A percentile compares a stretch with the other conserved stretches of the same genome.
Conservation (phyloP, 768 basidiomycete species). For the Rhodotorula toruloides region DNA sequence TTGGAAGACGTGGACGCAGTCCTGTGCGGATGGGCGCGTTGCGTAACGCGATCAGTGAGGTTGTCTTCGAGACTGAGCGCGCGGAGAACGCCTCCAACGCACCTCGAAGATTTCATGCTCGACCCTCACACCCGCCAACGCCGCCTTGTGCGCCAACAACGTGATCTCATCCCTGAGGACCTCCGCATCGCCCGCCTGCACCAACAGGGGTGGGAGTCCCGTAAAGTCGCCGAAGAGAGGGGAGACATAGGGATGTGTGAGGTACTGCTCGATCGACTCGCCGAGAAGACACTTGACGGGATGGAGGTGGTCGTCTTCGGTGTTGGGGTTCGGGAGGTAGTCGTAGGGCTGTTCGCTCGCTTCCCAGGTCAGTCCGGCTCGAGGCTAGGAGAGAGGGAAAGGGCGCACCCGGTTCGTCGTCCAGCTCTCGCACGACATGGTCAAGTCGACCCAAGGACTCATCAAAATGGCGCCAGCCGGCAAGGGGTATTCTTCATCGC, state of each 20-base stretch:
- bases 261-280: constrained; percentile 55
- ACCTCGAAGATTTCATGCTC: constrained; percentile 62
- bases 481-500: constrained; percentile 79
- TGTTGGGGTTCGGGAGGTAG: constrained; percentile 64
- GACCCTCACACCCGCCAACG: constrained; percentile 74
- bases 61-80: neutral
- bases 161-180: constrained; percentile 91
- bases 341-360: constrained; percentile 53
- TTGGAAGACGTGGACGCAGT: constrained; percentile 58
- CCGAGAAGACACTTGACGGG: constrained; percentile 93
- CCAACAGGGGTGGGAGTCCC: constrained; percentile 80
- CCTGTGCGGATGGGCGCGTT: constrained; percentile 56
- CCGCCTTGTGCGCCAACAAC: constrained; percentile 87
- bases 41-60: too few species aligned
- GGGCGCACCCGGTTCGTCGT: constrained; percentile 70
- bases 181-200: constrained; percentile 90
- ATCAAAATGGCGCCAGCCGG: constrained; percentile 82
- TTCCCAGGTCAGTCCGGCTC: neutral
- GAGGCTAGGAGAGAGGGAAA: neutral
- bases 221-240: constrained; percentile 85
- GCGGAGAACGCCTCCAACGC: neutral
- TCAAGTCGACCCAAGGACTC: constrained; percentile 60
- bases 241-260: constrained; percentile 94
- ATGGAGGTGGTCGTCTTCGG: constrained; percentile 75
- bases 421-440: constrained; percentile 98